Evolutionary conservation across 768 basidiomycete species (phyloP).

Genomic region (Dacryopinax spathularia): DNA sequence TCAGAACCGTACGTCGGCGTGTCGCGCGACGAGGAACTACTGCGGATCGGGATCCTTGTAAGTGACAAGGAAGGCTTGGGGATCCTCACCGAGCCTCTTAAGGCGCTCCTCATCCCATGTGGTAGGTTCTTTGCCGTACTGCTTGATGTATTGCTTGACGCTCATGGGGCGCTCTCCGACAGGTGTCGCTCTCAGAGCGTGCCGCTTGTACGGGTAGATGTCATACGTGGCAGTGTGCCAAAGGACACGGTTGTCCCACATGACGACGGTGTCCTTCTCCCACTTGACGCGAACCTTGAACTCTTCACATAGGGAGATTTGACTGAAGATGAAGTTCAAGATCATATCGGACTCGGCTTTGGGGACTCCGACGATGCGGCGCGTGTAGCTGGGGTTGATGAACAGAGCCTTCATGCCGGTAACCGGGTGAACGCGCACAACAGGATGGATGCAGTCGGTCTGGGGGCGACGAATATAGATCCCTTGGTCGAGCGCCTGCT

Average conservation of each 20-base stretch:
- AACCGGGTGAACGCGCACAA: slow-evolving; percentile 27
- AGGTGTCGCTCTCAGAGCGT: neutral
- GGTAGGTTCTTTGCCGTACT: neutral
- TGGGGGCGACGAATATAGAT: slow-evolving; percentile 22
- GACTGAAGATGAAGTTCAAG: slow-evolving; percentile 23
- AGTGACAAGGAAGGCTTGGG: neutral
- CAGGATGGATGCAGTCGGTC: slow-evolving; percentile 25
- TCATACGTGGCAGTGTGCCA: slow-evolving; percentile 28
- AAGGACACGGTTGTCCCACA: slow-evolving; percentile 26
- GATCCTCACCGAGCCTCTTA: neutral
- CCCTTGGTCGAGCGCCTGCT: slow-evolving; percentile 17
- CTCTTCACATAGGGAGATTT: slow-evolving; percentile 19
- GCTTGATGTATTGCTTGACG: slow-evolving; percentile 1
- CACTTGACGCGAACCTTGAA: slow-evolving; percentile 27
- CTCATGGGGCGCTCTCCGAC: slow-evolving; percentile 2
- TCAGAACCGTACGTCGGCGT: no score
- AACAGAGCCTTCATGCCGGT: slow-evolving; percentile 25
- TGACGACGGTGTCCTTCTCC: slow-evolving; percentile 22
- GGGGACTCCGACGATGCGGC: slow-evolving; percentile 24
- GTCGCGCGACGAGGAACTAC: neutral
- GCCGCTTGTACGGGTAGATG: slow-evolving; percentile 2
- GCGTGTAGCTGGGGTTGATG: slow-evolving; percentile 24
- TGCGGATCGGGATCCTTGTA: neutral
- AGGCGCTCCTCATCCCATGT: neutral
- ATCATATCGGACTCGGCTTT: slow-evolving; percentile 23